phyloP scores from a whole-genome alignment of 2,329 filamentous ascomycete genomes.

The Stemphylium beticola region DNA sequence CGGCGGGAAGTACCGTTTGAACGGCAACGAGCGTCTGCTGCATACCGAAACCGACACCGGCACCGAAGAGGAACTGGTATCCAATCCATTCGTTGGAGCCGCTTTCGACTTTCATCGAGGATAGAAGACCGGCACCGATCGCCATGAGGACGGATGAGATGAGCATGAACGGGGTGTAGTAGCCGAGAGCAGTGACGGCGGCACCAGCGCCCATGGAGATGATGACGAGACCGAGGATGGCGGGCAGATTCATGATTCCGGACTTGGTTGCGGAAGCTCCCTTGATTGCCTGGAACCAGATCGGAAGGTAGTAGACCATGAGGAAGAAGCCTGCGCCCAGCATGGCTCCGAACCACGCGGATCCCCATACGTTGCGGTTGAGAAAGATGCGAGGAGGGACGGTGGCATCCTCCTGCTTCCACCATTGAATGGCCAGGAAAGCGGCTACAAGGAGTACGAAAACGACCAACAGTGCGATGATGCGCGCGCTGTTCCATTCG shows the following conservation, averaged over 20 bases:
- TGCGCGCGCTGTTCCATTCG: constrained; percentile 51
- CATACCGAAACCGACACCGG: constrained; percentile 57
- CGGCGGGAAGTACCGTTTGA: constrained; percentile 52
- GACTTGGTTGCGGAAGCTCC: constrained; percentile 54
- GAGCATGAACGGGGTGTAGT: constrained; percentile 59
- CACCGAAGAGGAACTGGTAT: constrained; percentile 50
- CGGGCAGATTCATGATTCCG: constrained; percentile 57
- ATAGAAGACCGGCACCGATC: constrained; percentile 55
- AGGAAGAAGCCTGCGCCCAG: constrained; percentile 55
- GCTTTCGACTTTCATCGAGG: constrained; percentile 51
- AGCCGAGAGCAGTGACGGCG: constrained; percentile 51
- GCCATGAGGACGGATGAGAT: constrained; percentile 51
- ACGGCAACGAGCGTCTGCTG: constrained; percentile 56
- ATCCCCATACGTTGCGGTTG: constrained; percentile 54
- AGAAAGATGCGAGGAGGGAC: constrained; percentile 55
- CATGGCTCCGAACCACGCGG: constrained; percentile 50
- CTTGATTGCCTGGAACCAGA: constrained; percentile 60
- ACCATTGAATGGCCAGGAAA: constrained; percentile 53
- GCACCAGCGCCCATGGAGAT: constrained; percentile 51
- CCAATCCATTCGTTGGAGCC: constrained; percentile 48
- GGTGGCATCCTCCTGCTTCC: constrained; percentile 54
- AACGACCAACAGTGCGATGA: constrained; percentile 56
- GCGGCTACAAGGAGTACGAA: constrained; percentile 51
- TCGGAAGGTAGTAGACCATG: constrained; percentile 54
- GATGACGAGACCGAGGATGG: constrained; percentile 55